Evolutionary conservation across 2,329 filamentous ascomycete genomes (phyloP), one percentile per base, ranked within the genome.

Genomic region (Calonectria pseudoreteaudii): DNA sequence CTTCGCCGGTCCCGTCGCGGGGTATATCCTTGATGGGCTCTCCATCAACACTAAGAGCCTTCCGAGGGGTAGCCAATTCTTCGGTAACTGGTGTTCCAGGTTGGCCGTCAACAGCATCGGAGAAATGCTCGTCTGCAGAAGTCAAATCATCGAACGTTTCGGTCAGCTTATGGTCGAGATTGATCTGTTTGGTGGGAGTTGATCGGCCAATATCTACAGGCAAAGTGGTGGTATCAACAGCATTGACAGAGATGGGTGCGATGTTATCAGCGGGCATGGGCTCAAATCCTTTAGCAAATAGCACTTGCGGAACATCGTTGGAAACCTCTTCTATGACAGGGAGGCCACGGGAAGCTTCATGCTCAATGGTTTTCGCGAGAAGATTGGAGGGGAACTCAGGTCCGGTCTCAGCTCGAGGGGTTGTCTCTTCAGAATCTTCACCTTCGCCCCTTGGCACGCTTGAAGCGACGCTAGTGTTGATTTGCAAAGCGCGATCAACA

Each of bases 361-460:
- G 64, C 11, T 74, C 52, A 30, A 50, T 26, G 26, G 36, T 16
- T 18, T 74, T 70, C 13, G 44, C 49, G 5, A 47, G 30, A 36
- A 44, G 16, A n/a, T 74, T 52, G 30, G 52, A 66, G 10, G 81
- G 81, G 16, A 85, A 75, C 52, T 81, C 79, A 13, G 82, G 83
- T 70, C 74, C 81, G n/a, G 76, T 71, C 23, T 87, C 88, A 6
- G 92, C 92, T 74, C 91, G 94, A 1, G 94, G 94, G 1, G 94
- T 95, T 0, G 90, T 89, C 80, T 94, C 91, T 76, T 92, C 87
- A 8, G 93, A 94, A 56, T 88, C 92, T 11, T 92, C 84, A 34
- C 89, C 81, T 65, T 92, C 90, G 11, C 85, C 80, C 13, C 82
- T 80, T 5, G 84, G 81, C 2, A 80, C 76, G 26, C 83, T 69